Conservation (phyloP, 768 basidiomycete species). For the button mushroom (Agaricus bisporus) region DNA sequence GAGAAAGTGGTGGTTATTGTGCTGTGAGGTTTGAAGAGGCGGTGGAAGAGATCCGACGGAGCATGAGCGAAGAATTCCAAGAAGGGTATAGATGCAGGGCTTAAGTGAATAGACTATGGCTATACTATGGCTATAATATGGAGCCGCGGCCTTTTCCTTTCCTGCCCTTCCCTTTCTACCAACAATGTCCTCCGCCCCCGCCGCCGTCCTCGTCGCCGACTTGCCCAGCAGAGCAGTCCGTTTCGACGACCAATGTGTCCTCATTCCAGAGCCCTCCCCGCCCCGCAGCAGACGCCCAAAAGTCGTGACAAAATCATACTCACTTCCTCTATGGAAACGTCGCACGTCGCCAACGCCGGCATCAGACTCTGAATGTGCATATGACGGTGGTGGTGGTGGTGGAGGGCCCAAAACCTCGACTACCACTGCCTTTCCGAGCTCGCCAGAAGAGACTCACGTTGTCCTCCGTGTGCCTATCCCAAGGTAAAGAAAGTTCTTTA, state of each 20-base stretch:
- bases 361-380: not conserved
- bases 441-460: slow-evolving; percentile 37
- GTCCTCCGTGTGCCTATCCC: slow-evolving; percentile 59
- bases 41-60: too few species aligned
- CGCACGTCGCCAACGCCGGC: not conserved
- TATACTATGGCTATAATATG: too few species aligned
- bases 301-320: slow-evolving; percentile 59
- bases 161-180: not conserved
- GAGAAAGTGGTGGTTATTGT: too few species aligned
- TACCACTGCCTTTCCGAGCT: slow-evolving; percentile 3
- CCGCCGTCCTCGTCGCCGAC: slow-evolving; percentile 1
- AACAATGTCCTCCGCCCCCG: not conserved
- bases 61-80: too few species aligned
- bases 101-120: too few species aligned
- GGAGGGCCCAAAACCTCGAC: slow-evolving; percentile 1
- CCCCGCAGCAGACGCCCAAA: slow-evolving; percentile 34
- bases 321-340: slow-evolving; percentile 56
- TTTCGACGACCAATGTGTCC: slow-evolving; percentile 67
- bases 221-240: slow-evolving; percentile 39
- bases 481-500: slow-evolving; percentile 30
- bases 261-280: slow-evolving; percentile 56
- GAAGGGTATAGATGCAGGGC: too few species aligned
- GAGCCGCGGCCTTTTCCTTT: not conserved
- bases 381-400: slow-evolving; percentile 5
- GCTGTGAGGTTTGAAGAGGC: too few species aligned